Evolutionary conservation across 2,329 filamentous ascomycete species (phyloP).

Genomic region (Calonectria pseudoreteaudii): DNA sequence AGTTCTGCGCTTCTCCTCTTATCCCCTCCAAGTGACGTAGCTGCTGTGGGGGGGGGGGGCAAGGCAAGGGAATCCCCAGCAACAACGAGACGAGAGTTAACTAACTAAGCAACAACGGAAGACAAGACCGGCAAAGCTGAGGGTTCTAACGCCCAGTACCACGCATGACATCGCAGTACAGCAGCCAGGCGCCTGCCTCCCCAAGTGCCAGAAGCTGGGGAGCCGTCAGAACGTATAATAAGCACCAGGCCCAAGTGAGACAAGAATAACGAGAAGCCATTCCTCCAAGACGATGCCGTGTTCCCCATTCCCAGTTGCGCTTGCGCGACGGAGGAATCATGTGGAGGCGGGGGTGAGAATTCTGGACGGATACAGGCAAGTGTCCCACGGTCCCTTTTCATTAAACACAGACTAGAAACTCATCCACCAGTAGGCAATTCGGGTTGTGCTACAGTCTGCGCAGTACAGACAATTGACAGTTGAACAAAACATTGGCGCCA

Average conservation of each 20-base stretch:
- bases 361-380: neutral
- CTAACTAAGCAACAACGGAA: slow-evolving; percentile 1
- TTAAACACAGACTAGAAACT: slow-evolving; percentile 5
- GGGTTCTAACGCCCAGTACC: neutral
- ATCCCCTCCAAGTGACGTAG: slow-evolving; percentile 11
- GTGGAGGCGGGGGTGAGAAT: neutral
- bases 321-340: neutral
- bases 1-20: slow-evolving; percentile 7
- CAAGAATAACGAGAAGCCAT: neutral
- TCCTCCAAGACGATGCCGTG: neutral
- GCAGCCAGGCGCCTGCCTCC: neutral
- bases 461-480: slow-evolving; percentile 15
- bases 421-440: neutral
- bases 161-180: neutral
- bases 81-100: neutral
- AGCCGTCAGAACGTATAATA: neutral
- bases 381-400: slow-evolving; percentile 4
- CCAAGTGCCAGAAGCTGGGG: neutral
- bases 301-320: neutral
- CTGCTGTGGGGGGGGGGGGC: slow-evolving; percentile 3
- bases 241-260: neutral
- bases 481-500: slow-evolving; percentile 6
- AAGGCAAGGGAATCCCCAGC: slow-evolving; percentile 19
- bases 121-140: neutral
- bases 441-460: neutral